These are phyloP conservation scores for Myxozyma vanderwaltii DNA, from an alignment of 805 yeast species.

Conservation along the genomic window DNA sequence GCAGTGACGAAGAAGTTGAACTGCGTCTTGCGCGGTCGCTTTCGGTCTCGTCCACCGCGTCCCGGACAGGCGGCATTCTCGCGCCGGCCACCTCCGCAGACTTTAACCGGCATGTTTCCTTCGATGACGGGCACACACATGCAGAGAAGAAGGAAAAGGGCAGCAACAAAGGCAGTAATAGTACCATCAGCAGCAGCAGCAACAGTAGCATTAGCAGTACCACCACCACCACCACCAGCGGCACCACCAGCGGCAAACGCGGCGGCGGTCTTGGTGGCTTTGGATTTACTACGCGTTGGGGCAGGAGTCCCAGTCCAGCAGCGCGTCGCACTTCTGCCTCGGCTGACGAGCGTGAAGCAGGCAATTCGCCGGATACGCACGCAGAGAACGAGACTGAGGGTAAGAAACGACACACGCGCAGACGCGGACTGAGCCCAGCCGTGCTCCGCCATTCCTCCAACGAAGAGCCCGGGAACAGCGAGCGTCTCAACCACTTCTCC, in stretches of 20 bases:
- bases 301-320: slow-evolving; percentile 14
- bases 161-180: neutral
- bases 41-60: neutral
- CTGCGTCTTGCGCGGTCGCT: neutral
- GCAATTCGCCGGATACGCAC: too few relatives aligned
- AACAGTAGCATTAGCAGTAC: neutral
- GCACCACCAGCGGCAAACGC: too few relatives aligned
- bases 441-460: neutral
- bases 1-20: neutral
- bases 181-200: neutral
- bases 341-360: neutral
- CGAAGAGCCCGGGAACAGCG: neutral
- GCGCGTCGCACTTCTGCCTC: neutral
- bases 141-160: neutral
- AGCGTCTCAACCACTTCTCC: neutral
- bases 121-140: slow-evolving; percentile 1
- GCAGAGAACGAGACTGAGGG: neutral
- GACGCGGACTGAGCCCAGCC: slow-evolving; percentile 6
- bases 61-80: neutral
- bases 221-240: neutral
- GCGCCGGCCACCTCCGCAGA: neutral
- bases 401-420: neutral
- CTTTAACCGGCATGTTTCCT: slow-evolving; percentile 3
- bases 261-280: slow-evolving; percentile 1
- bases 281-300: slow-evolving; percentile 2